Evolutionary conservation across 2,329 filamentous ascomycete genomes (phyloP).

Genomic region (Aspergillus sp.): DNA sequence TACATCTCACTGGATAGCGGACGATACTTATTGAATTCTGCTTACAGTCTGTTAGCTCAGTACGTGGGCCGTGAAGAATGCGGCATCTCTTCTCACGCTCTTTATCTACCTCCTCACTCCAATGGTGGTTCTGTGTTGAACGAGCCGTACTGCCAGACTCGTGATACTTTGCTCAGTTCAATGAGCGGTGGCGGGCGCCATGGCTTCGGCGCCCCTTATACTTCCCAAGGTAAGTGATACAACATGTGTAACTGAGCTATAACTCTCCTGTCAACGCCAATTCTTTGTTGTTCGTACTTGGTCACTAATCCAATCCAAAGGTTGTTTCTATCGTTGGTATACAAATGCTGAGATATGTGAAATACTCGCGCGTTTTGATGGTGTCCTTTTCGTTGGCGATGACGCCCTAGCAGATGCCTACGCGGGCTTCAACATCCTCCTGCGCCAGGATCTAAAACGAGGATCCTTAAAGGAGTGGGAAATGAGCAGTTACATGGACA

Average conservation of each 20-base stretch:
- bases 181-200: conserved; percentile 44
- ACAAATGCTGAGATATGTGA: conserved; percentile 44
- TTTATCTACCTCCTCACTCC: conserved; percentile 32
- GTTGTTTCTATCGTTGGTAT: conserved; percentile 47
- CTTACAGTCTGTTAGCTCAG: conserved; percentile 33
- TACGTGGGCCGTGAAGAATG: conserved; percentile 40
- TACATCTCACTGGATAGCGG: conserved; percentile 5
- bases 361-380: conserved; percentile 45
- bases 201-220: conserved; percentile 43
- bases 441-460: conserved; percentile 41
- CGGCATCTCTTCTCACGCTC: conserved; percentile 33
- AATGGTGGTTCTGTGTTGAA: conserved; percentile 16
- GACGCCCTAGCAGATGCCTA: conserved; percentile 41
- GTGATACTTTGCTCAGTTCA: conserved; percentile 38
- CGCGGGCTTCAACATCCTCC: conserved; percentile 46
- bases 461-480: conserved; percentile 43
- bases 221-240: conserved; percentile 31
- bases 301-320: conserved; percentile 21
- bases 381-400: conserved; percentile 45
- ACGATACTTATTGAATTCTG: conserved; percentile 18
- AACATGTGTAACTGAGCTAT: too few relatives aligned
- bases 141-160: conserved; percentile 32
- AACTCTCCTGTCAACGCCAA: neutral
- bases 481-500: conserved; percentile 32
- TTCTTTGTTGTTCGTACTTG: neutral